Base-by-base conservation (phyloP, 1,139 yeast genomes). In the Scheffersomyces quercinus region DNA sequence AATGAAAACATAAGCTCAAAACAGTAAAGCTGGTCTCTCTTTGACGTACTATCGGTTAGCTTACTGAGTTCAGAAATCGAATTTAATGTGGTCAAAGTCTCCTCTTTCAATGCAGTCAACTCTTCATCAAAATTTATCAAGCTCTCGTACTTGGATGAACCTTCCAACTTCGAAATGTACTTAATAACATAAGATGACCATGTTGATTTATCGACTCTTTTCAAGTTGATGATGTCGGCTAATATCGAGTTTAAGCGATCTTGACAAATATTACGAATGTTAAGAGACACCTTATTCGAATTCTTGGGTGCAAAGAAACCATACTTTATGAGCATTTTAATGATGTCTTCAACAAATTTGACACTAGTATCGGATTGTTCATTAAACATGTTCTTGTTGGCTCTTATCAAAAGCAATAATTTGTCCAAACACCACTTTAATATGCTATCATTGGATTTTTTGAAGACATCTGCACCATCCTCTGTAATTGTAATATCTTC, bases 1-100 rank as follows among this genome's bases (percentile, higher is more conserved):
- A 88, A 81, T 0, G 97, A 85, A 46, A 88, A 81, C 39, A 93
- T 68, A 37, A 88, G 68, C 59, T 89, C 95, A 58, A 87, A 85
- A 42, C 76, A 69, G 42, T 58, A 59, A 10, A 65, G 59, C 36
- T 68, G 68, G 32, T 64, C 65, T 20, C 45, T 43, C 7, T 44
- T 49, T 6, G 42, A 41, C 32, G 53, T 40, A 14, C 44, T 53
- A 41, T 43, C 50, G 1, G 44, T 37, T 2, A 32, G 24, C 26
- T 53, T 53, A 34, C 46, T 47, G n/a, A 60, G 49, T n/a, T 57
- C 62, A 37, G 55, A 70, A 35, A 85, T 75, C 32, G 73, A 67
- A 13, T 68, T 67, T 36, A 89, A 67, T 1, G 79, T 67, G 14
- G 68, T 67, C 34, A 80, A 60, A 2, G 88, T 78, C 47, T 81